Evolutionary conservation across 306 rosid genomes (phyloP).

Genomic region (Trifolium pratense): DNA sequence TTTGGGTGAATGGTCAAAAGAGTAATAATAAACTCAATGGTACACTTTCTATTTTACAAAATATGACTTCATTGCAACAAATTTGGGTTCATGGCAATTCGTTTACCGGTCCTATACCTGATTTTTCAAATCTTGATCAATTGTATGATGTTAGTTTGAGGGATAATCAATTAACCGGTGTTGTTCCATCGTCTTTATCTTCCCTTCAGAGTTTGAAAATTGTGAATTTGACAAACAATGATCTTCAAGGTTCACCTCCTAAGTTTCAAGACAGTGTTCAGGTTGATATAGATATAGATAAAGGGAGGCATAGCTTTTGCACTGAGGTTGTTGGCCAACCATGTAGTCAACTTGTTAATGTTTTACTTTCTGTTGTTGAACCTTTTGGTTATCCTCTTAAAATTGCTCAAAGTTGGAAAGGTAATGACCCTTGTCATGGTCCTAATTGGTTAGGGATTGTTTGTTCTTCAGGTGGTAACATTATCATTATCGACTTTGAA

Average conservation of each 20-base stretch:
- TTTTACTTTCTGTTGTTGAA: constrained; percentile 56
- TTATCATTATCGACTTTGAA: constrained; percentile 53
- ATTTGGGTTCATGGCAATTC: constrained; percentile 69
- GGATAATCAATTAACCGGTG: constrained; percentile 74
- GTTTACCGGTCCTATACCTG: constrained; percentile 86
- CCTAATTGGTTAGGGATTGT: constrained; percentile 55
- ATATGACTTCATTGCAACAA: constrained; percentile 57
- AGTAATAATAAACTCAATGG: constrained; percentile 63
- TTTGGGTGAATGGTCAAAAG: constrained; percentile 66
- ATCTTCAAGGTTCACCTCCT: constrained; percentile 79
- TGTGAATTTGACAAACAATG: constrained; percentile 75
- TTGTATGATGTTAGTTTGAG: constrained; percentile 55
- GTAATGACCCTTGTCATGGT: constrained; percentile 66
- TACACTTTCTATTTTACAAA: constrained; percentile 60
- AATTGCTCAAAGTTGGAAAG: constrained; percentile 69
- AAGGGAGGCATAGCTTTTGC: constrained; percentile 58
- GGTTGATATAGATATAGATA: constrained; percentile 46
- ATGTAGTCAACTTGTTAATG: constrained; percentile 61
- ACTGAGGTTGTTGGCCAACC: constrained; percentile 40
- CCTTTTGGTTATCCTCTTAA: constrained; percentile 59
- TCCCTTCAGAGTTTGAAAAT: constrained; percentile 44
- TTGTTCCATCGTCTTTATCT: constrained; percentile 68
- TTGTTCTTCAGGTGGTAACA: constrained; percentile 43
- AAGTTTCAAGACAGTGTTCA: constrained; percentile 43
- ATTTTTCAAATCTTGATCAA: constrained; percentile 48